Conservation (phyloP, 2,329 filamentous ascomycete species). For the Bipolaris sorokiniana region DNA sequence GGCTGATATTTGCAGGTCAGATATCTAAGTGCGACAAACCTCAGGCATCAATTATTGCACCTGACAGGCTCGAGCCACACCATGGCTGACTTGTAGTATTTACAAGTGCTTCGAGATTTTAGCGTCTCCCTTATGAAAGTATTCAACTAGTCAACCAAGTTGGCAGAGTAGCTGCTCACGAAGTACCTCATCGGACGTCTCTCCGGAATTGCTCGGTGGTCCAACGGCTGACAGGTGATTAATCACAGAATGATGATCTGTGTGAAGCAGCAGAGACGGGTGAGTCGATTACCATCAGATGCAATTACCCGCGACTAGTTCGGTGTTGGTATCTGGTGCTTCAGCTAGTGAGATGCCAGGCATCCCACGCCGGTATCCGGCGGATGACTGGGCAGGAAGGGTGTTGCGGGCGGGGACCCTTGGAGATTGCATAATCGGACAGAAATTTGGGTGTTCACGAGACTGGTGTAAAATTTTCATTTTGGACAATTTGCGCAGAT, state of each 20-base stretch:
- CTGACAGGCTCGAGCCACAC: background rate
- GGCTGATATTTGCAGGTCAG: background rate
- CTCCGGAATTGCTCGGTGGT: background rate
- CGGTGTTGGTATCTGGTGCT: conserved; percentile 7
- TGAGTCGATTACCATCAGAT: conserved; percentile 1
- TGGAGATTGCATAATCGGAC: conserved; percentile 9
- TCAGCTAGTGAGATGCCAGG: conserved; percentile 4
- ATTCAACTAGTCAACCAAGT: background rate
- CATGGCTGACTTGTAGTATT: background rate
- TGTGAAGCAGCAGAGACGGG: background rate
- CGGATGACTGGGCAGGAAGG: conserved; percentile 6
- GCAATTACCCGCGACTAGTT: conserved; percentile 11
- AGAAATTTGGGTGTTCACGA: conserved; percentile 9
- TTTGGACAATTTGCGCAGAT: background rate
- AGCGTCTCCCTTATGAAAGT: background rate
- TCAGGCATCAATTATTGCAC: background rate
- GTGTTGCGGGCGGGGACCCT: conserved; percentile 1
- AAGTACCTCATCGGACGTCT: background rate
- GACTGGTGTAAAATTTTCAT: conserved; percentile 2
- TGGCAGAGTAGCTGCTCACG: background rate
- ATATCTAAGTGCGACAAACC: background rate
- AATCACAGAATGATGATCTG: background rate
- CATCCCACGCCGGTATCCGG: conserved; percentile 2
- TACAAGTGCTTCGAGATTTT: background rate
- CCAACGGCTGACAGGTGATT: background rate